phyloP scores from a whole-genome alignment of 768 basidiomycete species.

The Suillus placidus region DNA sequence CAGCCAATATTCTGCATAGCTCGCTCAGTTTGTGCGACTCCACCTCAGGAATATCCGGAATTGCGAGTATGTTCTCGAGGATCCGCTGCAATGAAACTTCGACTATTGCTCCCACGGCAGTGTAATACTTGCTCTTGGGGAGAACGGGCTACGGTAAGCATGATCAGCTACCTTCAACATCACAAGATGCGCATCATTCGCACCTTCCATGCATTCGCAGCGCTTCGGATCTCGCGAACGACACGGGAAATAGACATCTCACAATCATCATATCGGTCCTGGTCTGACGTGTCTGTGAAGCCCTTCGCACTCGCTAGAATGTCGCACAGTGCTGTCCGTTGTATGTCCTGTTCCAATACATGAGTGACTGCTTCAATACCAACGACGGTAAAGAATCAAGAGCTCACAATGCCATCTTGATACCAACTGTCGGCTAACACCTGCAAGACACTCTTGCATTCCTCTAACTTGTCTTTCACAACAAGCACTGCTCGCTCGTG shows the following conservation, averaged over 20 bases:
- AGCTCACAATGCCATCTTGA: slow-evolving; percentile 67
- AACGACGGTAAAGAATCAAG: not conserved
- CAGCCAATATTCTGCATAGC: slow-evolving; percentile 75
- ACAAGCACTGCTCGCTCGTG: slow-evolving; percentile 31
- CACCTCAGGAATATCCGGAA: slow-evolving; percentile 85
- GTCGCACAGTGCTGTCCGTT: slow-evolving; percentile 34
- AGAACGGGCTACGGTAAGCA: slow-evolving; percentile 55
- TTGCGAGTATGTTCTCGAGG: slow-evolving; percentile 69
- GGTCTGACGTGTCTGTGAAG: slow-evolving; percentile 69
- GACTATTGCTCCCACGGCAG: slow-evolving; percentile 68
- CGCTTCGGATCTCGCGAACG: slow-evolving; percentile 61
- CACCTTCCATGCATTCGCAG: slow-evolving; percentile 77
- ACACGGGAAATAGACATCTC: slow-evolving; percentile 67
- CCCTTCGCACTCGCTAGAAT: slow-evolving; percentile 59
- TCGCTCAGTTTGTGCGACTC: slow-evolving; percentile 86
- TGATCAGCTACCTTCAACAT: not conserved
- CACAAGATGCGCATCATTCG: slow-evolving; percentile 18
- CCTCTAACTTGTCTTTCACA: slow-evolving; percentile 51
- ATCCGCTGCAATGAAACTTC: slow-evolving; percentile 70
- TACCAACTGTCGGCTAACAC: slow-evolving; percentile 70
- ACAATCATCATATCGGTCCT: slow-evolving; percentile 76
- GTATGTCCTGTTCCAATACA: slow-evolving; percentile 25
- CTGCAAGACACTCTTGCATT: slow-evolving; percentile 53
- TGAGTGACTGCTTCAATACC: not conserved
- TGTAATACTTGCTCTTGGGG: slow-evolving; percentile 71